These are phyloP conservation scores for Hypoxylon sp. DNA, from an alignment of 2,329 filamentous ascomycete genomes.

Conservation along the genomic window DNA sequence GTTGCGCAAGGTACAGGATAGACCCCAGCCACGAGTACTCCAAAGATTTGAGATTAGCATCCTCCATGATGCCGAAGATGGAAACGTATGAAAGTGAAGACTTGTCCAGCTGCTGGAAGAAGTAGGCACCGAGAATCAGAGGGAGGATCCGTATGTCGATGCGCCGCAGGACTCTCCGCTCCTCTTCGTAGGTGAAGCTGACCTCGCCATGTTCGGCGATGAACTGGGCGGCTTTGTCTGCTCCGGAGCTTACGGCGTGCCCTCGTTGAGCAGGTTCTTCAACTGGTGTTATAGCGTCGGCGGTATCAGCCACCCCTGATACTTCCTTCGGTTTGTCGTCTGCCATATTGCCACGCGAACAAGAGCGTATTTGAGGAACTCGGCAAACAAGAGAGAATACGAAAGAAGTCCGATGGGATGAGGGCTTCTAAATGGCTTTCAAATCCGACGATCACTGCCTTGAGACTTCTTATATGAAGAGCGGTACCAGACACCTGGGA, in stretches of 20 bases:
- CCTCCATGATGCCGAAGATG: constrained; percentile 64
- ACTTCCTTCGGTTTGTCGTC: constrained; percentile 31
- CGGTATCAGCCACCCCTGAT: constrained; percentile 26
- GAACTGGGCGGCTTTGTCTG: constrained; percentile 63
- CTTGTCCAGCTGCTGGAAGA: constrained; percentile 71
- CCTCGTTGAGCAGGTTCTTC: constrained; percentile 13
- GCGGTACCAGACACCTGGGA: constrained; percentile 39
- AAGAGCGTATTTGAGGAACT: neutral
- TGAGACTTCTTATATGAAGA: constrained; percentile 23
- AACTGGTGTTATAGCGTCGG: constrained; percentile 45
- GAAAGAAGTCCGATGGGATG: neutral
- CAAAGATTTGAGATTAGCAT: constrained; percentile 62
- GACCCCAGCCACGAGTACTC: constrained; percentile 73
- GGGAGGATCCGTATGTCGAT: constrained; percentile 67
- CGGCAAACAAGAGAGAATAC: neutral
- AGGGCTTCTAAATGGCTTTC: neutral
- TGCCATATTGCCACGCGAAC: constrained; percentile 37
- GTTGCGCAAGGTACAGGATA: constrained; percentile 72
- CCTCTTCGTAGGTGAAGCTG: constrained; percentile 65
- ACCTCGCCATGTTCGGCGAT: constrained; percentile 59
- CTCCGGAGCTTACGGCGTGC: constrained; percentile 34
- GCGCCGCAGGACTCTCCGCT: constrained; percentile 60
- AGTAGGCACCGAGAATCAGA: constrained; percentile 68
- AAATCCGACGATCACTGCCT: constrained; percentile 5
- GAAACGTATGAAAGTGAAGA: constrained; percentile 62